These are phyloP conservation scores for Avicennia marina DNA, from an alignment of 257 asterid species.

Conservation along the genomic window DNA sequence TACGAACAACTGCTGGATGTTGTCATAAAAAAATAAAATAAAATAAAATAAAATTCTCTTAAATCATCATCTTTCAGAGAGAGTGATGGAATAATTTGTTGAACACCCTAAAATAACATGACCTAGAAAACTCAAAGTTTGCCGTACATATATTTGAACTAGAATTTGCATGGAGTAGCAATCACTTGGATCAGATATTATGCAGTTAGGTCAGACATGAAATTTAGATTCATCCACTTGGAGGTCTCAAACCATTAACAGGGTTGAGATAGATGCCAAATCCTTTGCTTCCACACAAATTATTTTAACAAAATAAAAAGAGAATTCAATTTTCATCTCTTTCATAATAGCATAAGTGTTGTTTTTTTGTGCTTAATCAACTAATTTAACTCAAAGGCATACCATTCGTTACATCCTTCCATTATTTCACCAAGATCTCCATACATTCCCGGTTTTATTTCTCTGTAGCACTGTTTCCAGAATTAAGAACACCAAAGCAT, in stretches of 20 bases:
- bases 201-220: not conserved
- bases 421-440: constrained; percentile 64
- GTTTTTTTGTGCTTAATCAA: not conserved
- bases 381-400: constrained; percentile 14
- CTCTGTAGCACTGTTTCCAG: constrained; percentile 66
- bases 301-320: not conserved
- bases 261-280: too few relatives aligned
- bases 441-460: constrained; percentile 67
- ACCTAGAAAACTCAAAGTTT: not conserved
- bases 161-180: too few relatives aligned
- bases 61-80: too few relatives aligned
- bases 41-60: too few relatives aligned
- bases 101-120: not conserved
- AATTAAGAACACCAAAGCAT: constrained; percentile 8
- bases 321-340: not conserved
- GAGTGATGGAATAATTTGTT: not conserved
- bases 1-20: too few relatives aligned
- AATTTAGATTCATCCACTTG: not conserved
- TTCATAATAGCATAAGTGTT: not conserved
- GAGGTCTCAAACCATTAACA: too few relatives aligned
- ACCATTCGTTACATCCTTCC: constrained; percentile 79
- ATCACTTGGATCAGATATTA: not conserved
- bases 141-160: not conserved
- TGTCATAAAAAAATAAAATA: too few relatives aligned
- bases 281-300: too few relatives aligned